Base-by-base conservation (phyloP, 2,329 filamentous ascomycete species). In the Seiridium unicorne region DNA sequence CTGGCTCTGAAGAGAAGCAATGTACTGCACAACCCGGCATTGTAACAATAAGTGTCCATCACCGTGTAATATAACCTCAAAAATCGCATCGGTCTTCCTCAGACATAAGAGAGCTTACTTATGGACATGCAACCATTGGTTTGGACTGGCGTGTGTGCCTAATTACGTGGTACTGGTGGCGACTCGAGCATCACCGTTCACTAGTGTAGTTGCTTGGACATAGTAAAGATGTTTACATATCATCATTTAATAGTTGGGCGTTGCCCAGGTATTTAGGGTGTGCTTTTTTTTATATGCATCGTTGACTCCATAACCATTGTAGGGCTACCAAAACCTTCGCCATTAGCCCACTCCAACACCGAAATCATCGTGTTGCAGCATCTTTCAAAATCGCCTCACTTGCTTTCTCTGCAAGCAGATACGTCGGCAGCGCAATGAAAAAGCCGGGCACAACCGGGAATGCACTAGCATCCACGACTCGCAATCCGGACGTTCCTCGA, bases 401-500 rank as follows among this genome's bases (percentile, higher is more conserved):
- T 10, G 59, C 59, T 42, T 61, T 61, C 42, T 61, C 59, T 10
- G 59, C 54, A 10, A 61, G 38, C 42, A 61, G 9, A 13, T 61
- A 61, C 1, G 46, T 58, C 35, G 59, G 59, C 3, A 61, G 13
- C 35, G 55, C 53, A 11, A 61, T 58, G n/a, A 61, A 61, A 35
- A 61, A 61, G n/a, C 59, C 59, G n/a, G 59, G 59, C 7, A 61
- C 59, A 6, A 55, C 55, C 2, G 59, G 59, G 35, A 61, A 61
- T 3, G 59, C 59, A 13, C 59, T 61, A 26, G 59, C 59, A 7
- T 61, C 59, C 4, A 61, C 59, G 40, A 61, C 59, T 26, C 59
- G 32, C 26, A 61, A 18, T 3, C 59, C 59, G 31, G 42, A 54
- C 3, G 55, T 57, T 34, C 59, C 59, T 13, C 59, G 34, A 3